phyloP scores from a whole-genome alignment of 2,329 filamentous ascomycete genomes.

The Aspergillus oerlinghausenensis region DNA sequence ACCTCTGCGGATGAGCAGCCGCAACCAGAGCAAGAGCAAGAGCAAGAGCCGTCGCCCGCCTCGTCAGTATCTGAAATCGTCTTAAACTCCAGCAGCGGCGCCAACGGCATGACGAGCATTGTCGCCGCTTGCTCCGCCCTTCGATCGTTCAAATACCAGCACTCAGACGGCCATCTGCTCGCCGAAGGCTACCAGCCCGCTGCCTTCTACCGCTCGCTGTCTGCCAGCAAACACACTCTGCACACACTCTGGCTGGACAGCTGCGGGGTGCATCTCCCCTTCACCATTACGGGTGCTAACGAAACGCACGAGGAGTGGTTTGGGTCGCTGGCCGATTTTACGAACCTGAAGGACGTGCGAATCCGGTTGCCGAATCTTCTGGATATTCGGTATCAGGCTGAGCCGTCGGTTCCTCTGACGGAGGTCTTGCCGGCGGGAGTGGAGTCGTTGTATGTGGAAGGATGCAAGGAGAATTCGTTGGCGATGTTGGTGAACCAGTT shows the following conservation, averaged over 20 bases:
- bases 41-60: neutral
- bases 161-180: constrained; percentile 24
- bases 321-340: constrained; percentile 24
- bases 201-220: constrained; percentile 22
- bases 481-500: constrained; percentile 23
- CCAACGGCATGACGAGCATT: constrained; percentile 20
- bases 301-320: constrained; percentile 30
- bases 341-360: constrained; percentile 23
- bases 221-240: constrained; percentile 19
- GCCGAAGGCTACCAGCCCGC: constrained; percentile 23
- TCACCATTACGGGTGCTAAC: constrained; percentile 25
- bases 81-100: constrained; percentile 22
- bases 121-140: constrained; percentile 20
- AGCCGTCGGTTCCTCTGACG: constrained; percentile 19
- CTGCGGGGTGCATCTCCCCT: constrained; percentile 23
- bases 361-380: constrained; percentile 29
- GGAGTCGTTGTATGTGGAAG: constrained; percentile 24
- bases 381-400: constrained; percentile 23
- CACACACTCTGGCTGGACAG: constrained; percentile 27
- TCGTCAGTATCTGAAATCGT: constrained; percentile 23
- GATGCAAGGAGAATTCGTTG: constrained; percentile 23
- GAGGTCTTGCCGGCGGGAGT: constrained; percentile 21
- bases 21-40: neutral
- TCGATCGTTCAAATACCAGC: constrained; percentile 28
- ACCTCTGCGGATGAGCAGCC: neutral